A percentile compares a stretch with the other conserved stretches of the same genome.
Conservation (phyloP, 2,329 filamentous ascomycete genomes). For the Ophiocordyceps unilateralis region DNA sequence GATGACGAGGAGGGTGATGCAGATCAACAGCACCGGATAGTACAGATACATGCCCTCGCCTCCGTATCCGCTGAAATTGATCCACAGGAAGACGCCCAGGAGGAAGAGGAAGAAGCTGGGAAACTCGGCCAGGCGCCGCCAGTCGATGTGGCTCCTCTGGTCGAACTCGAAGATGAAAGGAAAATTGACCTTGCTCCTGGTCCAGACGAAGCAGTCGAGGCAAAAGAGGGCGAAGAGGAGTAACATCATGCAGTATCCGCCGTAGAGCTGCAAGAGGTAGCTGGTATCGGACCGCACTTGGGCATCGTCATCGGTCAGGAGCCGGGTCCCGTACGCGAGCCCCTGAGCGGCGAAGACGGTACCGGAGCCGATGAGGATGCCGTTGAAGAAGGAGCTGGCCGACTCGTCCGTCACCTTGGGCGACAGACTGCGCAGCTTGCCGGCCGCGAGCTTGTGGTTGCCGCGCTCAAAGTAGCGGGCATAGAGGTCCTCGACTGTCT, state of each 20-base stretch:
- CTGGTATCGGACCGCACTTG: slow-evolving; percentile 34
- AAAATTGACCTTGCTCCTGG: slow-evolving; percentile 78
- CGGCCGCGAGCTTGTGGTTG: slow-evolving; percentile 78
- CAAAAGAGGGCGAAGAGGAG: slow-evolving; percentile 73
- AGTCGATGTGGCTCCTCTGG: slow-evolving; percentile 69
- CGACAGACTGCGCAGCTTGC: slow-evolving; percentile 64
- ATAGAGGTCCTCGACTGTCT: slow-evolving; percentile 76
- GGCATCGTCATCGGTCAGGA: slow-evolving; percentile 32
- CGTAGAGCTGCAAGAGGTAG: slow-evolving; percentile 79
- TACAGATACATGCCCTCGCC: slow-evolving; percentile 57
- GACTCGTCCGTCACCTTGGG: slow-evolving; percentile 39
- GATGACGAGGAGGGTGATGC: slow-evolving; percentile 47
- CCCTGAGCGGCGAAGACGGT: slow-evolving; percentile 50
- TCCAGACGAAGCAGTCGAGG: slow-evolving; percentile 71
- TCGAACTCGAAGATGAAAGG: slow-evolving; percentile 95
- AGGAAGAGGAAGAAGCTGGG: slow-evolving; percentile 70
- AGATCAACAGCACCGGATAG: slow-evolving; percentile 69
- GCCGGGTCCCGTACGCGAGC: slow-evolving; percentile 38
- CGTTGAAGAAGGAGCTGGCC: slow-evolving; percentile 40
- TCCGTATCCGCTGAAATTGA: slow-evolving; percentile 66
- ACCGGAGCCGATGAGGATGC: slow-evolving; percentile 51
- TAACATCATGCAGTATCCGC: slow-evolving; percentile 73
- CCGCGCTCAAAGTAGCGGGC: slow-evolving; percentile 87
- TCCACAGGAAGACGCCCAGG: slow-evolving; percentile 67
- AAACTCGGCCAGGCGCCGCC: slow-evolving; percentile 74